These are phyloP conservation scores for Ophiosphaerella narmari DNA, from an alignment of 2,329 filamentous ascomycete genomes.

Conservation along the genomic window DNA sequence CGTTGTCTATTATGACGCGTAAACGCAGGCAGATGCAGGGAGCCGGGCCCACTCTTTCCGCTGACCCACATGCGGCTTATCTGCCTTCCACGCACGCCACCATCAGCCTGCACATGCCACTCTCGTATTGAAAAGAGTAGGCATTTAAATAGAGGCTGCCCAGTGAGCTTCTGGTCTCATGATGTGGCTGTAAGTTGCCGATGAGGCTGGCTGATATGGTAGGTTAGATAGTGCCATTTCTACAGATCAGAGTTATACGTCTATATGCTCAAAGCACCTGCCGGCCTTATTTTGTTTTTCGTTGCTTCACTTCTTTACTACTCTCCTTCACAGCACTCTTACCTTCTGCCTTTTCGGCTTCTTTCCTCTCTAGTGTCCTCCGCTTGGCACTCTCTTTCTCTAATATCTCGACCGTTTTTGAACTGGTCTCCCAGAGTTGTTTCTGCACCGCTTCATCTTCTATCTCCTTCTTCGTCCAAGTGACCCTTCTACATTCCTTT, in stretches of 20 bases:
- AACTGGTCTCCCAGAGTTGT: conserved; percentile 87
- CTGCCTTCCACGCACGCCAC: conserved; percentile 2
- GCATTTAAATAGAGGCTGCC: too few relatives aligned
- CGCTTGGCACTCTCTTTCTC: conserved; percentile 78
- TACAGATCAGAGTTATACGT: too few relatives aligned
- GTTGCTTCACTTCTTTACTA: conserved; percentile 29
- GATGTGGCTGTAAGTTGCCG: too few relatives aligned
- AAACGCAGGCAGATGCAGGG: conserved; percentile 1
- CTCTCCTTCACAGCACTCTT: conserved; percentile 23
- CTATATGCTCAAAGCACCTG: too few relatives aligned
- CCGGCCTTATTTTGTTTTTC: conserved; percentile 18
- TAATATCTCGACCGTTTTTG: conserved; percentile 73
- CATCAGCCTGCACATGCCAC: not conserved
- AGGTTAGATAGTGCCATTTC: too few relatives aligned
- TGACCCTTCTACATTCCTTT: conserved; percentile 84
- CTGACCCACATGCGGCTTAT: conserved; percentile 7
- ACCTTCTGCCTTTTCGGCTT: conserved; percentile 40
- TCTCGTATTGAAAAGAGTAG: not conserved
- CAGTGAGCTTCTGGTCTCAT: too few relatives aligned
- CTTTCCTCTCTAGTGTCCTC: conserved; percentile 62
- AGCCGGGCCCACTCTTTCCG: conserved; percentile 5
- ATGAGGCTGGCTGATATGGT: too few relatives aligned
- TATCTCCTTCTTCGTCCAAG: conserved; percentile 73
- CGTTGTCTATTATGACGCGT: not conserved
- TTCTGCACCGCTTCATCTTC: conserved; percentile 79